Base-by-base conservation (phyloP, 2,329 filamentous ascomycete species). In the Colletotrichum caudatum region DNA sequence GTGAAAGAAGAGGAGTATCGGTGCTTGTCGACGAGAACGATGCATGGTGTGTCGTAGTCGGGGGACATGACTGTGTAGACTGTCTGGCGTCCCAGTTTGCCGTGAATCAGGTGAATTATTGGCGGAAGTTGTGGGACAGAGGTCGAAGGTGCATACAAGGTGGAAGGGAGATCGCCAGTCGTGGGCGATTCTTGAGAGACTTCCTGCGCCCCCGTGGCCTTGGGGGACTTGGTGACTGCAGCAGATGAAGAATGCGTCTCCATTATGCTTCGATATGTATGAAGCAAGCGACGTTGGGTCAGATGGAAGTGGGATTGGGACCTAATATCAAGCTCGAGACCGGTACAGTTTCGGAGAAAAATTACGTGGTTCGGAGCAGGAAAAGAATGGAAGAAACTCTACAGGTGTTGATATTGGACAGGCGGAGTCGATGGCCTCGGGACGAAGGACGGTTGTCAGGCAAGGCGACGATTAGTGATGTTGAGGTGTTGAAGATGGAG, bases 1-100 rank as follows among this genome's bases (percentile, higher is more conserved):
- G 20, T 58, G n/a, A 58, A 58, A 7, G 35, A 58, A 12, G 35
- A 58, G 20, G 54, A 26, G 54, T 41, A 58, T 14, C 35, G 41
- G n/a, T 26, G 35, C n/a, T 26, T 58, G 35, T 58, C 7, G 35
- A 41, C 54, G 23, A 41, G 14, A 6, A 58, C 41, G 35, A 14
- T 57, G 12, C 35, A 58, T 9, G n/a, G 35, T 9, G 35, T 18
- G 14, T 58, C n/a, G 35, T 58, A 41, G 14, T 58, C n/a, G 35
- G n/a, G 35, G 6, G 35, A 41, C 35, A 58, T 39, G n/a, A n/a
- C 35, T 16, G n/a, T 58, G 14, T 39, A 58, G 12, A 41, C n/a
- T 23, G 18, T 23, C 5, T 58, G 12, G 18, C 7, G 12, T 18
- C 35, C 14, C 12, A 58, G 35, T 58, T 8, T 58, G 7, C 35